phyloP scores from a whole-genome alignment of 768 basidiomycete genomes.

The Crucibulum laeve region DNA sequence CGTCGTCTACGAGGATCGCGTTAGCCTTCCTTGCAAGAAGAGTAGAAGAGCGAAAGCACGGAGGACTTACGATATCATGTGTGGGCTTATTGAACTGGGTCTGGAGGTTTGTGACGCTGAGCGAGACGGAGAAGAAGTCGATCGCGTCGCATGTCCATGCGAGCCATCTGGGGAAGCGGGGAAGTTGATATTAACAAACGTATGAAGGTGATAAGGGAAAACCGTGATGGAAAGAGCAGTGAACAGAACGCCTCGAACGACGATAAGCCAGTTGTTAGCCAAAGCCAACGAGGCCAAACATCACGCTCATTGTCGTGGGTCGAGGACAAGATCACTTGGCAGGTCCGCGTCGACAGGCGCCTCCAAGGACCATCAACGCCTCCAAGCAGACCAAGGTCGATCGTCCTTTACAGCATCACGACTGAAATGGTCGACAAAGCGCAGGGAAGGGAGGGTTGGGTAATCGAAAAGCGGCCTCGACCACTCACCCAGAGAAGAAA shows the following conservation, averaged over 20 bases:
- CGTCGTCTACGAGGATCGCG: conserved; percentile 41
- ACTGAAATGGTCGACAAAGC: too few relatives aligned
- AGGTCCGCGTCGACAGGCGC: too few relatives aligned
- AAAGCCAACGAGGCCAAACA: not conserved
- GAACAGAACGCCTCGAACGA: too few relatives aligned
- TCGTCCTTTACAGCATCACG: too few relatives aligned
- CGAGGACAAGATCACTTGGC: not conserved
- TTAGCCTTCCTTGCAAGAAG: not conserved
- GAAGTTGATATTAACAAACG: not conserved
- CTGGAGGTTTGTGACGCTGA: conserved; percentile 44
- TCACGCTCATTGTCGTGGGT: too few relatives aligned
- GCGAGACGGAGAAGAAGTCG: conserved; percentile 80
- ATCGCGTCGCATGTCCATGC: conserved; percentile 87
- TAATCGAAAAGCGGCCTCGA: not conserved
- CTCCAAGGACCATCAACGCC: too few relatives aligned
- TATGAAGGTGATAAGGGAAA: not conserved
- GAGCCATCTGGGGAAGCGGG: conserved; percentile 50
- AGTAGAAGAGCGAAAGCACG: not conserved
- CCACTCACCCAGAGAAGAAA: conserved; percentile 56
- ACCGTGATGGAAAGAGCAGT: too few relatives aligned
- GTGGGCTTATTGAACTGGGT: conserved; percentile 41
- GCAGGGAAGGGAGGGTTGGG: not conserved
- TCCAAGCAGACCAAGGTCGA: too few relatives aligned
- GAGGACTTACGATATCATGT: conserved; percentile 33
- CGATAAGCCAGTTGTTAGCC: too few relatives aligned